These are phyloP conservation scores for Saksenaea oblongispora DNA, from an alignment of 371 early-diverging fungal species.

Conservation along the genomic window DNA sequence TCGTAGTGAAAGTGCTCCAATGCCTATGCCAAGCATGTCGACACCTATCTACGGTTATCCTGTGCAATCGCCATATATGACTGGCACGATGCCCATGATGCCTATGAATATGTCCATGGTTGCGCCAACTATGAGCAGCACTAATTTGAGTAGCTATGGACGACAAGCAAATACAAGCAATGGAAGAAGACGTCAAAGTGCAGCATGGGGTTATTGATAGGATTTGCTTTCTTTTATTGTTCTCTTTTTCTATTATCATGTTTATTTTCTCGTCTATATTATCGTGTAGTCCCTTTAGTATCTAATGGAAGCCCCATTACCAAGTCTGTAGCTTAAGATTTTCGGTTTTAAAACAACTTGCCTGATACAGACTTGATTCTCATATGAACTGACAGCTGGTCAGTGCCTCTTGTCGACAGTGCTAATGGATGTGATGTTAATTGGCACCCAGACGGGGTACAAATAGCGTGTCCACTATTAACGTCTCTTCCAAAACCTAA, in stretches of 20 bases:
- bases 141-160: background rate
- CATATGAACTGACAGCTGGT: no score
- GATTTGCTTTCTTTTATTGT: background rate
- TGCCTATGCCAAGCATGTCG: background rate
- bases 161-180: background rate
- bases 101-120: conserved; percentile 3
- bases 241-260: background rate
- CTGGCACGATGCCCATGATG: background rate
- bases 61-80: conserved; percentile 4
- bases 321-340: no score
- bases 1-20: background rate
- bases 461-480: no score
- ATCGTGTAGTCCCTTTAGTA: no score
- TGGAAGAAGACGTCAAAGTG: background rate
- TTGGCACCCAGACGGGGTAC: no score
- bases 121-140: background rate
- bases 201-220: background rate
- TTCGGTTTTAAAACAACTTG: no score
- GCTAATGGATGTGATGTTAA: no score
- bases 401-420: no score
- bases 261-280: background rate
- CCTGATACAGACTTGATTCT: no score
- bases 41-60: background rate
- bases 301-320: no score
- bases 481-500: no score